phyloP scores from a whole-genome alignment of 257 asterid species.

The Plectranthus barbatus region DNA sequence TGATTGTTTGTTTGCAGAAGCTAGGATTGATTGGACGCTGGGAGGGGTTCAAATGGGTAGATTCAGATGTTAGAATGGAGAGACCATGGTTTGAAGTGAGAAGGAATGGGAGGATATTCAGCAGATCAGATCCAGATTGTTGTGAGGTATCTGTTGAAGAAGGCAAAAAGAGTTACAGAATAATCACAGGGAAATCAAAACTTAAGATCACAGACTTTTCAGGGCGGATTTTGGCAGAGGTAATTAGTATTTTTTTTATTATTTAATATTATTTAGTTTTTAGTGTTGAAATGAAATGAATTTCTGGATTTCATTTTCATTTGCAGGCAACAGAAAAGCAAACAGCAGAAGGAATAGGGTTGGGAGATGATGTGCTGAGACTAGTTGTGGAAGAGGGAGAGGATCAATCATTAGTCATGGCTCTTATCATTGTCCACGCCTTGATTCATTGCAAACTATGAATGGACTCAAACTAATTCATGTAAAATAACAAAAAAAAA shows the following conservation, averaged over 20 bases:
- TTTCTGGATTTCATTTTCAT: too few relatives aligned
- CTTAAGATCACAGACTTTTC: conserved; percentile 35
- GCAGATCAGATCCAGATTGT: conserved; percentile 14
- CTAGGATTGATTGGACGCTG: too few relatives aligned
- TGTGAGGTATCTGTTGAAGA: conserved; percentile 33
- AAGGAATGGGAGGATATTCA: conserved; percentile 23
- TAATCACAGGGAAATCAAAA: conserved; percentile 36
- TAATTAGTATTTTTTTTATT: neutral
- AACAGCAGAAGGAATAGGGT: conserved; percentile 43
- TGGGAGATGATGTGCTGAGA: conserved; percentile 70
- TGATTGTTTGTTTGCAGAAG: too few relatives aligned
- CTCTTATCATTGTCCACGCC: conserved; percentile 52
- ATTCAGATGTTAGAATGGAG: conserved; percentile 19
- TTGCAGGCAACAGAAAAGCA: conserved; percentile 48
- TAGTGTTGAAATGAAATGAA: neutral
- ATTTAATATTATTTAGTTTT: neutral
- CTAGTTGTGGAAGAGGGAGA: conserved; percentile 47
- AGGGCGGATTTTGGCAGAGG: conserved; percentile 56
- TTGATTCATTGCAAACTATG: conserved; percentile 41
- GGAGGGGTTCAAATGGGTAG: conserved; percentile 44
- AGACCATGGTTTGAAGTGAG: conserved; percentile 43
- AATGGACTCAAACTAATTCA: neutral
- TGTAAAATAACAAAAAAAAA: too few relatives aligned
- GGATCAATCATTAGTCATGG: conserved; percentile 52
- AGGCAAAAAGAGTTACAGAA: conserved; percentile 19